Evolutionary conservation across 768 basidiomycete species (phyloP), one percentile per base, ranked within the genome.

Genomic region (Mycena floridula): DNA sequence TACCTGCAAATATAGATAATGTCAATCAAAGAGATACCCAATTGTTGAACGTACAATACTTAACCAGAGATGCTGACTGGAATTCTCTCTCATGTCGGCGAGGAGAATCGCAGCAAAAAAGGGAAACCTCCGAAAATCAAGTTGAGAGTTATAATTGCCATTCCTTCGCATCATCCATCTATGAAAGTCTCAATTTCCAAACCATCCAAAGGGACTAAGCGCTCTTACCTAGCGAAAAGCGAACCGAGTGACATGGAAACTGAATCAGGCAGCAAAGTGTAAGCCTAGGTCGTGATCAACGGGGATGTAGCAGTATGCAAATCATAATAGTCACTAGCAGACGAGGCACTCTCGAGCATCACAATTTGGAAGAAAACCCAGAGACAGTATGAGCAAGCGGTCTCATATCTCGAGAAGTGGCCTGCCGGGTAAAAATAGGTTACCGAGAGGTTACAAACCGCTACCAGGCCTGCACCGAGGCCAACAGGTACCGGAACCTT

Each of bases 281-380:
- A 73, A 59, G 12, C 78, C 76, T 76, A 24, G 20, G 24, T 28
- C 12, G n/a, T 22, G 37, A 39, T 4, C 44, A 43, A 16, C 6
- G 30, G 9, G 16, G 5, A n/a, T 9, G 28, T 32, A 9, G 9
- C 28, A 32, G n/a, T 13, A 23, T 7, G 24, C 20, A 26, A 35
- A 53, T 16, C 50, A 13, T 12, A 42, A 13, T 16, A 46, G 48
- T 12, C n/a, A 75, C 76, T 77, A 38, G 78, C 75, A 24, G 61
- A 59, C 24, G 72, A 67, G 13, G 75, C 67, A 44, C 60, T 72
- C 5, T 72, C 73, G 35, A 77, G 55, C 43, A 63, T 55, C 3
- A 78, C 78, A 0, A 76, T 79, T 56, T 79, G 76, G 51, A 79
- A 78, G 26, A 40, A 46, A n/a, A n/a, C n/a, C n/a, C n/a, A n/a